Base-by-base conservation (phyloP, 2,329 filamentous ascomycete species). In the Cercospora sp. region DNA sequence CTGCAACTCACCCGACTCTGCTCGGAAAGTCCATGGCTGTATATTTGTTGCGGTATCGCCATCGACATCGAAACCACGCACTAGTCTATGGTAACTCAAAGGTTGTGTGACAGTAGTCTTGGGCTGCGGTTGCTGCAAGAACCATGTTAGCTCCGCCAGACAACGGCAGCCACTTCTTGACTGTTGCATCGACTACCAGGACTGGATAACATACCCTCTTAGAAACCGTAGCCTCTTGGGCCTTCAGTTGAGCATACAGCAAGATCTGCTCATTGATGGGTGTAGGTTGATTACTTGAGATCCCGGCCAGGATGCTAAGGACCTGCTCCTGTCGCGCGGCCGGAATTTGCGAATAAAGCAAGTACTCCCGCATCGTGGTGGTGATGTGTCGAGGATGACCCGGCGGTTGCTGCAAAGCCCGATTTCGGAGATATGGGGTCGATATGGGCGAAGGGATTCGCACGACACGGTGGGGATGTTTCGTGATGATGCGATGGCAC, bases 201-300 rank as follows among this genome's bases (percentile, higher is more conserved):
- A 58, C 12, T 26, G 26, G 30, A 36, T 4, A 31, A 55, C 61
- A 55, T 62, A 70, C 70, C 64, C 74, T 75, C 39, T 73, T 73
- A 7, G 68, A 70, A 6, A 66, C 60, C 9, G 68, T 64, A 3
- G 59, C 64, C 31, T 72, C 70, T n/a, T 58, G 78, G 36, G 79
- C 76, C 58, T 80, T 65, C 77, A 71, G 20, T 48, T 87, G 85
- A 72, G 84, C 86, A 82, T 87, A 89, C 73, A 89, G 77, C 71
- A 88, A 78, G 75, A 84, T 83, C 67, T 87, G 84, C 76, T 89
- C 85, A 60, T 84, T 75, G 62, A 83, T 77, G 66, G 81, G 80
- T 72, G 82, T 81, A 45, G 88, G 87, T 75, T 88, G 87, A 83
- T 87, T 87, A 72, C 85, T 86, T 60, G 87, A 84, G 65, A 89